Evolutionary conservation across 306 rosid genomes (phyloP), one percentile per base, ranked within the genome.

Genomic region (Casuarina glauca): DNA sequence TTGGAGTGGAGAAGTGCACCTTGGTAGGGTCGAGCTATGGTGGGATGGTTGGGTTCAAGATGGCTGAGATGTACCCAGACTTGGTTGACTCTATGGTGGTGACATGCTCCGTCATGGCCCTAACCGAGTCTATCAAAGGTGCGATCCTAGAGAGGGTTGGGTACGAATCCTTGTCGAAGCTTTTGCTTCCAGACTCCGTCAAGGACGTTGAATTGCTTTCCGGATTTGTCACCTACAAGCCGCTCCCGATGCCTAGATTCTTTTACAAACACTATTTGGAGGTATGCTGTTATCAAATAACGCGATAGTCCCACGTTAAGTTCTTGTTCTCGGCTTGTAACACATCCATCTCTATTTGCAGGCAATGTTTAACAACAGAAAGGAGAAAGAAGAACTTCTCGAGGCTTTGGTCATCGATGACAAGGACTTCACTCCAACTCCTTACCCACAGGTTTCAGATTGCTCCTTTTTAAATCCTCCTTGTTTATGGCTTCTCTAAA

Each of bases 11-110:
- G 48, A 72, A 20, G 79, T 86, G 81, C 69, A 78, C 79, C 20
- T 51, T 83, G 62, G 84, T 83, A 1, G 83, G 84, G 57, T 42
- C 75, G 8, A 83, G 89, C 83, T 86, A 83, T 48, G 86, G 90
- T 15, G 88, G 82, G 10, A 86, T 87, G 81, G 86, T 84, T 19
- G 90, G 86, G 70, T 84, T 84, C 50, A 81, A 74, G 60, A 41
- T 87, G 90, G 86, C 84, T 1, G 61, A 76, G 74, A 17, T 73
- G 74, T 79, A 49, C 52, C 90, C 87, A 0, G 64, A 79, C 9
- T 50, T 87, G 82, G 86, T 87, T 57, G 74, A 50, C 57, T 68
- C 88, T 2, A 55, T 87, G 83, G 88, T 87, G 50, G 80, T 74
- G 19, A 81, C 78, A 46, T 5, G 80, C 74, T 74, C 82, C 17